Evolutionary conservation across 306 rosid genomes (phyloP), one percentile per base, ranked within the genome.

Genomic region (Lotus japonicus): DNA sequence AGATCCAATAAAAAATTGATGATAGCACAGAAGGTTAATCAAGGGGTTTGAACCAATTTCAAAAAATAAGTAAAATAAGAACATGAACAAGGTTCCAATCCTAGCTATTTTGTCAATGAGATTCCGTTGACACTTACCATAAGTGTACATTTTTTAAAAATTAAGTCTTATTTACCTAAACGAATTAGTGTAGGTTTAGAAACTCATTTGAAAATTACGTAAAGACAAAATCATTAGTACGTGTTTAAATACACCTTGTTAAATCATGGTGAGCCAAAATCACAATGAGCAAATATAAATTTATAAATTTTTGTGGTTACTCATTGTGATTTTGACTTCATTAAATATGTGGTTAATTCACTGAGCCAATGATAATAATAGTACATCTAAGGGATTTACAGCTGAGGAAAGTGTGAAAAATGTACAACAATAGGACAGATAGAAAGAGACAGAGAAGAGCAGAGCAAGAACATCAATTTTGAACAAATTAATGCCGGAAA

Each of bases 401-500:
- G n/a, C 53, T 28, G 23, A 21, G 64, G 31, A 44, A 82, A 71
- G 16, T 82, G 16, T 66, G 58, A 57, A 81, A 35, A 5, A 21
- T 44, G 43, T 60, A 57, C 28, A 18, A 50, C n/a, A 66, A 50
- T 12, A 48, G 14, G 57, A 28, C 6, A 33, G 12, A 55, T 5
- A 21, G 18, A 26, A 4, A 21, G 18, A 26, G 31, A 26, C 1
- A 46, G 9, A 68, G 53, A 56, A 56, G 16, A 35, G 55, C 10
- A 13, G 41, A 5, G 15, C 51, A 36, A 38, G 0, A 71, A 12
- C 7, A 68, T 48, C 60, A 53, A 46, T 28, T 58, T 63, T 69
- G 60, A 64, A 56, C 70, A 71, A 59, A 9, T 38, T 68, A 70
- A 68, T 50, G 67, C 45, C 31, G 54, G 38, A 56, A 72, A 68